Evolutionary conservation across 2,329 filamentous ascomycete genomes (phyloP).

Genomic region (Sarocladium oryzae): DNA sequence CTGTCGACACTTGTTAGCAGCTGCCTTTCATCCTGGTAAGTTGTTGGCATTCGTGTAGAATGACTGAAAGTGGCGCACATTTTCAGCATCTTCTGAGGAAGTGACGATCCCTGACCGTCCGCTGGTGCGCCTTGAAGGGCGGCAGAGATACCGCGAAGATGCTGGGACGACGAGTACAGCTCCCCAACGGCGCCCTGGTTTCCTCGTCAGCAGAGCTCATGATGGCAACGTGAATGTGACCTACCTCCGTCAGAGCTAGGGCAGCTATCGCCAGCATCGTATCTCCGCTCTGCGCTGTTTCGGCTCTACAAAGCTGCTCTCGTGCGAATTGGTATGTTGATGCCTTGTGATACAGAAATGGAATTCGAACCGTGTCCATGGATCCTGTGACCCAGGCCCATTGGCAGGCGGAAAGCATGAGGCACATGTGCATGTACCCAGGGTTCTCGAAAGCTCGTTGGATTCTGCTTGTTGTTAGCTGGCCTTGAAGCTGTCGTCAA

Average conservation of each 20-base stretch:
- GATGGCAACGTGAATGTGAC: background rate
- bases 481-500: background rate
- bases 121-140: constrained; percentile 18
- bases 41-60: constrained; percentile 8
- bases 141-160: constrained; percentile 31
- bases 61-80: constrained; percentile 23
- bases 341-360: constrained; percentile 40
- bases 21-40: no score
- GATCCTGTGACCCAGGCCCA: constrained; percentile 40
- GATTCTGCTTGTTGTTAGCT: constrained; percentile 24
- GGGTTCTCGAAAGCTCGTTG: constrained; percentile 37
- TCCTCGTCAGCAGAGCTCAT: background rate
- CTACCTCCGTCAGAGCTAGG: constrained; percentile 37
- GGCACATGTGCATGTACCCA: constrained; percentile 38
- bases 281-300: constrained; percentile 31
- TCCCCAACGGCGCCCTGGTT: constrained; percentile 36
- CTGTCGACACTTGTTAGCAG: constrained; percentile 17
- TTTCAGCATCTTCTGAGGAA: constrained; percentile 37
- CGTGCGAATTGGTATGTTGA: constrained; percentile 40
- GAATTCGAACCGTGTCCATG: constrained; percentile 36
- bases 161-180: constrained; percentile 35
- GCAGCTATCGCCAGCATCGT: constrained; percentile 37
- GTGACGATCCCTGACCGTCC: constrained; percentile 17
- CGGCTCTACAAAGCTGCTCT: constrained; percentile 32
- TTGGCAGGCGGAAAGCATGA: constrained; percentile 38